Percentiles rank a stretch among this genome's conserved stretches.
Conservation (phyloP, 345 rosid species). For the Microcos paniculata region DNA sequence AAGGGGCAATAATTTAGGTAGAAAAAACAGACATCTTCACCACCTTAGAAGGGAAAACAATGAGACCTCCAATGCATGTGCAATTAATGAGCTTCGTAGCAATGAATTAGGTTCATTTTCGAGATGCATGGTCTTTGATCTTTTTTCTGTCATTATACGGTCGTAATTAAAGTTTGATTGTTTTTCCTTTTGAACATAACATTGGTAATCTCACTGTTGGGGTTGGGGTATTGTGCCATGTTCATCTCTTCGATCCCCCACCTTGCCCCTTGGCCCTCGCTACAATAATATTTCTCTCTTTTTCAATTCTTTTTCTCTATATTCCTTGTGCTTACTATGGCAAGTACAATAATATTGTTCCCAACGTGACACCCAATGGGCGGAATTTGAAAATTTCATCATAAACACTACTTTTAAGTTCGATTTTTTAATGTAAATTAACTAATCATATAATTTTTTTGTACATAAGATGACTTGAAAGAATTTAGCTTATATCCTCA, state of each 20-base stretch:
- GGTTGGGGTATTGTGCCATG: neutral
- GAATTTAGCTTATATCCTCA: too few relatives aligned
- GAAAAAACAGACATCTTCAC: constrained; percentile 60
- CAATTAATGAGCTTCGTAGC: constrained; percentile 52
- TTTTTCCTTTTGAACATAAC: neutral
- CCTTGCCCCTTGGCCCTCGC: neutral
- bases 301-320: neutral
- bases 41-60: constrained; percentile 24
- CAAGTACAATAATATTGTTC: too few relatives aligned
- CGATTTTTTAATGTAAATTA: too few relatives aligned
- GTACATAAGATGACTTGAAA: too few relatives aligned
- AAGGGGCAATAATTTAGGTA: constrained; percentile 18
- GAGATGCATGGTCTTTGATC: constrained; percentile 27
- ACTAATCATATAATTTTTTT: too few relatives aligned
- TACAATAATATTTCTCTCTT: neutral
- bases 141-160: neutral
- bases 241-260: neutral
- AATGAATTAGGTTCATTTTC: constrained; percentile 40
- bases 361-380: too few relatives aligned
- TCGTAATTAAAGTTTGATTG: neutral
- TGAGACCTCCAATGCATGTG: constrained; percentile 42
- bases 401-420: too few relatives aligned
- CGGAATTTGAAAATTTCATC: too few relatives aligned
- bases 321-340: too few relatives aligned
- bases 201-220: constrained; percentile 4